phyloP scores from a whole-genome alignment of 805 yeast genomes.

The Candida xiaguanensis region DNA sequence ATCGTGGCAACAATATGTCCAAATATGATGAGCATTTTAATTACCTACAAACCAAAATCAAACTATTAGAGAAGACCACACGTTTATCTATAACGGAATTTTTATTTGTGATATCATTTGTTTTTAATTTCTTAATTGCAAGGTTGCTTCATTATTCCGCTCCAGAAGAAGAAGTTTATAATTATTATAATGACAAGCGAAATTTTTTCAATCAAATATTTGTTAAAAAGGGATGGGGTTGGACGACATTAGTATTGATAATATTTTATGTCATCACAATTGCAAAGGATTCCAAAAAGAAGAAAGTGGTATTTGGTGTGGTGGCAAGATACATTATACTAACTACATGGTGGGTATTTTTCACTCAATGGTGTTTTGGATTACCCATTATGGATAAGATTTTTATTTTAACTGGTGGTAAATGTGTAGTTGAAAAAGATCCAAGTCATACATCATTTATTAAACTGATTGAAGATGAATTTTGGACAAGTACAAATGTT shows the following conservation, averaged over 20 bases:
- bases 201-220: conserved; percentile 69
- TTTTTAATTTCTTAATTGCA: conserved; percentile 46
- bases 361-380: conserved; percentile 86
- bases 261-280: conserved; percentile 18
- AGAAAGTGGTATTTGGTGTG: conserved; percentile 15
- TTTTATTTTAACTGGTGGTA: conserved; percentile 79
- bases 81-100: conserved; percentile 22
- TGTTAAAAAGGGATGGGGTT: conserved; percentile 90
- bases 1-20: conserved; percentile 7
- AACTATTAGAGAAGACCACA: conserved; percentile 4
- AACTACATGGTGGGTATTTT: conserved; percentile 79
- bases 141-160: conserved; percentile 45
- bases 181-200: conserved; percentile 56
- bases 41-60: neutral
- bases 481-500: conserved; percentile 12
- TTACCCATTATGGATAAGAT: conserved; percentile 85
- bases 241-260: conserved; percentile 54
- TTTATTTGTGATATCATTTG: conserved; percentile 28
- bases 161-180: conserved; percentile 43
- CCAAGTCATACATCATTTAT: conserved; percentile 6
- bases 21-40: conserved; percentile 11
- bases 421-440: conserved; percentile 43
- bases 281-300: conserved; percentile 8
- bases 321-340: conserved; percentile 46
- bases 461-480: conserved; percentile 4